Base-by-base conservation (phyloP, 2,329 filamentous ascomycete genomes). In the Anthostomella pinea region DNA sequence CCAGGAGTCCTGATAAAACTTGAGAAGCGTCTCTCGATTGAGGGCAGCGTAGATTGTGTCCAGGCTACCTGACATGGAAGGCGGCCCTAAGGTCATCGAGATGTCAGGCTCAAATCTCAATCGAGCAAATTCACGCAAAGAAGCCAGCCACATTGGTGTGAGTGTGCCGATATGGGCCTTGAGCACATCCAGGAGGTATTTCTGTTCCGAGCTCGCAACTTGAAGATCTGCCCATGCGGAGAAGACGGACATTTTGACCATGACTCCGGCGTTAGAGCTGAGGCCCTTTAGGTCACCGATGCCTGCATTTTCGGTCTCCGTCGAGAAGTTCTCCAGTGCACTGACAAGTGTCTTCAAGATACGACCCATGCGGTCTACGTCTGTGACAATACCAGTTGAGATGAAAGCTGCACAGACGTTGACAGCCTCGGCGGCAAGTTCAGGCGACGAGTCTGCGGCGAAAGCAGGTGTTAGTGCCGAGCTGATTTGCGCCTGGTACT, bases 371-470 rank as follows among this genome's bases (percentile, higher is more conserved):
- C 93, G 81, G 51, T 98, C 94, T 7, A 97, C 81, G 62, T 97
- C 93, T 1, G 89, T 96, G 7, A 98, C 93, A 37, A 98, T 97
- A 10, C 93, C 93, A 0, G 91, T 96, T 0, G 91, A 86, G 54
- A 98, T 94, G 64, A 98, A 98, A 2, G 87, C 89, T n/a, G 91
- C 93, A 56, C 93, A 98, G 6, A 98, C 93, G 54, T 95, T 95
- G 46, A 98, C 87, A 11, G 94, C 93, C 58, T 96, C 91, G 0
- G 93, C 90, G 6, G 93, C 94, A 11, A 98, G 72, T 61, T 98
- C 93, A 1, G 94, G 90, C 1, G 91, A 96, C 0, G 93, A 98
- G 61, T 98, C 93, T 3, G 83, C 84, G 1, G 93, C 90, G 65
- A 98, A 98, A 0, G 93, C 94, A 3, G 93, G 93, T 0, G 94